phyloP scores from a whole-genome alignment of 495 filamentous ascomycete species.

The Hypoxylon lienhwacheense region DNA sequence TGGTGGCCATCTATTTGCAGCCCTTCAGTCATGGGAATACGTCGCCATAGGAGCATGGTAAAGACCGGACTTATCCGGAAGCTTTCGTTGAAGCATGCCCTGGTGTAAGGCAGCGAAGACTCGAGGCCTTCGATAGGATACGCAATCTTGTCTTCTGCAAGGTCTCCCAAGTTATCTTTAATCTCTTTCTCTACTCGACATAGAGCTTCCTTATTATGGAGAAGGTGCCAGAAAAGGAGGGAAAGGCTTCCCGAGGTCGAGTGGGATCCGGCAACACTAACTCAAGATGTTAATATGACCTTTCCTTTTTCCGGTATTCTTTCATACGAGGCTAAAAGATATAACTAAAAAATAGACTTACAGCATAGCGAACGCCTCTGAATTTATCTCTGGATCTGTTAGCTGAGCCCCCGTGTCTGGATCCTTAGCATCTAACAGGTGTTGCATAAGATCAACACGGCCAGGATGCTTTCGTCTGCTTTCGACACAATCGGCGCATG shows the following conservation, averaged over 20 bases:
- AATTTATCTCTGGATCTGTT: background rate
- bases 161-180: background rate
- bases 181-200: background rate
- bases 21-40: background rate
- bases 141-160: background rate
- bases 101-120: background rate
- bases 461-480: background rate
- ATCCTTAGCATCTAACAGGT: background rate
- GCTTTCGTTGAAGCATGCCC: background rate
- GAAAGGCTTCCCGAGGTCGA: background rate
- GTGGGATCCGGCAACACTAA: background rate
- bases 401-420: background rate
- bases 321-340: background rate
- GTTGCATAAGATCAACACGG: background rate
- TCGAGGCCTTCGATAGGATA: background rate
- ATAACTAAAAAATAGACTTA: no score
- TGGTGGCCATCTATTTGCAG: background rate
- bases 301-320: background rate
- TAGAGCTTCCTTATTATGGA: background rate
- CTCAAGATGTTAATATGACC: background rate
- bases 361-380: constrained; percentile 1
- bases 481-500: background rate
- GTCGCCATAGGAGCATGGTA: background rate
- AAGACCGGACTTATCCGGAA: background rate
- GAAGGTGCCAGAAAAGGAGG: background rate